Evolutionary conservation across 805 yeast genomes (phyloP).

Genomic region (Lipomyces japonicus): DNA sequence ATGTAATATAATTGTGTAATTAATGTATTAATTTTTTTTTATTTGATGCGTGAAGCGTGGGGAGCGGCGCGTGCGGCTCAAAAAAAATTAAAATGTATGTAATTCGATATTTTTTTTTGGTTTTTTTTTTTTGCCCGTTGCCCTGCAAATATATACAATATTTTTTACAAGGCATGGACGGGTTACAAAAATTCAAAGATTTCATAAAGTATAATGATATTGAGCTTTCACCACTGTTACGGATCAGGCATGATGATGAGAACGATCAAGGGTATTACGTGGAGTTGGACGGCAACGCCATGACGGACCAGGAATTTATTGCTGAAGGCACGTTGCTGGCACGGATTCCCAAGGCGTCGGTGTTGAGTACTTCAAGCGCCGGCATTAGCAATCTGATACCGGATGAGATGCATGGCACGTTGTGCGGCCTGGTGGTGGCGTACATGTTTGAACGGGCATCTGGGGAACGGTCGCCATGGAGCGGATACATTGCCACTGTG

Average conservation of each 20-base stretch:
- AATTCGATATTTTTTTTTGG: too few relatives aligned
- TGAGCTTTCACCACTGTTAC: constrained; percentile 10
- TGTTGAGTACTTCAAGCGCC: constrained; percentile 39
- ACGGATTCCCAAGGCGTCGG: constrained; percentile 36
- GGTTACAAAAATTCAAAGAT: too few relatives aligned
- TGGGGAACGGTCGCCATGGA: constrained; percentile 77
- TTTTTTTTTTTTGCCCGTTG: too few relatives aligned
- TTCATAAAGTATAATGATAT: constrained; percentile 5
- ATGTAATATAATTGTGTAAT: too few relatives aligned
- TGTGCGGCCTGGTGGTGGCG: constrained; percentile 62
- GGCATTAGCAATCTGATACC: constrained; percentile 61
- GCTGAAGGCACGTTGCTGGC: constrained; percentile 38
- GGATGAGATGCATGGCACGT: constrained; percentile 49
- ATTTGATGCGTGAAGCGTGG: too few relatives aligned
- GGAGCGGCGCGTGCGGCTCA: too few relatives aligned
- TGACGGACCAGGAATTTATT: constrained; percentile 33
- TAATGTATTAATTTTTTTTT: too few relatives aligned
- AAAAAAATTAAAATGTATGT: too few relatives aligned
- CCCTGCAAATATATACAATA: too few relatives aligned
- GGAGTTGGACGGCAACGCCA: constrained; percentile 1
- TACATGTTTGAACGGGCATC: constrained; percentile 65
- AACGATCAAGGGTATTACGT: constrained; percentile 21
- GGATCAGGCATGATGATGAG: constrained; percentile 8
- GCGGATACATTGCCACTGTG: constrained; percentile 55
- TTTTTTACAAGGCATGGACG: too few relatives aligned